Evolutionary conservation across 176 grass and related monocot species (phyloP).

Genomic region (Hyparrhenia diplandra): DNA sequence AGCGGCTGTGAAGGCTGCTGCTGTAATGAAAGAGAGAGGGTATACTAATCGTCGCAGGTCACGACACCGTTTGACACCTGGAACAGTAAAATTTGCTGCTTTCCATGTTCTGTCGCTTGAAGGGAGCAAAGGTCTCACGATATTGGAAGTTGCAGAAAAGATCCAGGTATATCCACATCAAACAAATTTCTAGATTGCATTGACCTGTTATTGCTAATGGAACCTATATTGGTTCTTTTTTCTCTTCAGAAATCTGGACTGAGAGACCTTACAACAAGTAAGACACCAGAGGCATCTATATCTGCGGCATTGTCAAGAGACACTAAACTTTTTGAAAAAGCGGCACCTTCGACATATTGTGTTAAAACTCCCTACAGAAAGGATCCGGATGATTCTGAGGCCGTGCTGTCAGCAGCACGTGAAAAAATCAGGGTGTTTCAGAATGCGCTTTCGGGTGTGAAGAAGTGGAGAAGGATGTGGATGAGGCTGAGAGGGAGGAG

Average conservation of each 20-base stretch:
- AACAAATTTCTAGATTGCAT: not conserved
- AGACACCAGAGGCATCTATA: constrained; percentile 98
- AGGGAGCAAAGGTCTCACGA: constrained; percentile 77
- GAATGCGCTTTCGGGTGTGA: constrained; percentile 62
- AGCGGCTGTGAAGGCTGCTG: constrained; percentile 77
- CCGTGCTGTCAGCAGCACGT: constrained; percentile 60
- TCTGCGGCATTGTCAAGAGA: constrained; percentile 91
- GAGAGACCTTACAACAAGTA: constrained; percentile 96
- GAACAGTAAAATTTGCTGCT: constrained; percentile 98
- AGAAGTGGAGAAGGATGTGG: constrained; percentile 69
- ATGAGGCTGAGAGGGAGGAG: constrained; percentile 77
- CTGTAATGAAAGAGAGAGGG: constrained; percentile 85
- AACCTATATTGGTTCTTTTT: constrained; percentile 17
- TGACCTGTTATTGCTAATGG: constrained; percentile 1
- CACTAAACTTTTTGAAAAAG: constrained; percentile 89
- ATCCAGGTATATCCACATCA: constrained; percentile 68
- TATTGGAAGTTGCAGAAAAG: constrained; percentile 93
- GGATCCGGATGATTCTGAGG: constrained; percentile 77
- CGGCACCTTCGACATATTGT: constrained; percentile 92
- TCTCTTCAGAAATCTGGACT: constrained; percentile 81
- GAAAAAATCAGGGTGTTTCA: constrained; percentile 92
- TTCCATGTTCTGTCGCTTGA: constrained; percentile 98
- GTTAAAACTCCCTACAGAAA: constrained; percentile 83
- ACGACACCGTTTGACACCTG: constrained; percentile 88
- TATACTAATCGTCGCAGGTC: constrained; percentile 62